Base-by-base conservation (phyloP, 2,329 filamentous ascomycete genomes). In the Colletotrichum gloeosporioides region DNA sequence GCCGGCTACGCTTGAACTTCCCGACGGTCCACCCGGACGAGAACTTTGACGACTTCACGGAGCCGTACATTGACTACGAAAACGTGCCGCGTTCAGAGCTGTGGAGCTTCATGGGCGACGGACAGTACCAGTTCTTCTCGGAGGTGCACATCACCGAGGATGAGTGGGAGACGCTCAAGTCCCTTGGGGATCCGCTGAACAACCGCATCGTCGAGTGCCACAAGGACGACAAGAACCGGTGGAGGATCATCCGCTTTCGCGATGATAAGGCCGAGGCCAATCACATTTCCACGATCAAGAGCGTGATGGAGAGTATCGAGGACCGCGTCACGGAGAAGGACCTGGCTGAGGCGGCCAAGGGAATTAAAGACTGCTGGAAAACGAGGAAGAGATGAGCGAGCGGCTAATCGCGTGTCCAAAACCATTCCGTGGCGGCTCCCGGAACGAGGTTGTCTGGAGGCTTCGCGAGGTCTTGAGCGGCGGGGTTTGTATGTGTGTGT, bases 221-320 rank as follows among this genome's bases (percentile, higher is more conserved):
- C 82, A 92, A 95, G 85, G 95, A 98, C 81, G 88, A 92, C 3
- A 85, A 93, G 73, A 91, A 91, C 22, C 88, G 93, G 27, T 99
- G 97, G 97, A 92, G 96, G 74, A 95, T 95, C 83, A 93, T 97
- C 80, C 93, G 96, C 34, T 96, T 98, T 85, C 91, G 97, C 69
- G 96, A 99, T 81, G 97, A 99, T 85, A 99, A 99, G 86, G 88
- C 89, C 32, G 94, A 98, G 79, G 96, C 95, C 0, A 99, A 99
- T 81, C 96, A 99, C 85, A 93, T 95, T 76, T 93, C 88, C 22
- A 96, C 95, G 0, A 95, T 98, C 2, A 89, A 93, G 31, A 98
- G 94, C 82, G 97, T 99, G 6, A 90, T 98, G 75, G 93, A 96
- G 78, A 98, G 95, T 84, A 99, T 99, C 80, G 90, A 92, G 77